Evolutionary conservation across 768 basidiomycete genomes (phyloP).

Genomic region (Termitomyces sp.): DNA sequence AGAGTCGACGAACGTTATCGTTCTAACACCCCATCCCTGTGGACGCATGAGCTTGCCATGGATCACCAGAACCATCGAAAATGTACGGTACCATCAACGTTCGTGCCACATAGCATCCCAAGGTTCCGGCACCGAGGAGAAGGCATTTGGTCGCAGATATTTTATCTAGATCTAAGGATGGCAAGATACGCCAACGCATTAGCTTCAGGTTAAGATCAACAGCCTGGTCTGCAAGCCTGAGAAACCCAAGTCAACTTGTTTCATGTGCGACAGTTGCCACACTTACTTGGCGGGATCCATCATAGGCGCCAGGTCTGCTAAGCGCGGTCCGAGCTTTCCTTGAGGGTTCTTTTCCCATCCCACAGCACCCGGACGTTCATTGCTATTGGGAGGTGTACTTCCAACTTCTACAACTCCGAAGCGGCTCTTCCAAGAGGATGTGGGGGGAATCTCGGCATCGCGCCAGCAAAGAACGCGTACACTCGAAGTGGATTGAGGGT

Average conservation of each 20-base stretch:
- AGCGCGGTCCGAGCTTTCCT: constrained; percentile 81
- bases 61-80: not conserved
- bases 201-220: constrained; percentile 97
- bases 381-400: constrained; percentile 10
- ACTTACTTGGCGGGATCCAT: constrained; percentile 84
- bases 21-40: constrained; percentile 94
- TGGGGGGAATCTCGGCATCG: constrained; percentile 47
- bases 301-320: constrained; percentile 91
- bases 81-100: constrained; percentile 69
- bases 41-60: not conserved
- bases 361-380: constrained; percentile 54
- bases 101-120: constrained; percentile 94
- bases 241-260: not conserved
- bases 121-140: constrained; percentile 89
- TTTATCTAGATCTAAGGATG: constrained; percentile 83
- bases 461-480: constrained; percentile 77
- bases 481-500: constrained; percentile 41
- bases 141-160: constrained; percentile 77
- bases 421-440: constrained; percentile 54
- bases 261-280: not conserved
- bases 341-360: constrained; percentile 95
- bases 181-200: constrained; percentile 97
- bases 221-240: constrained; percentile 88
- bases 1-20: constrained; percentile 90
- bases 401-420: constrained; percentile 46